These are phyloP conservation scores for Aspergillus eucalypticola DNA, from an alignment of 2,329 filamentous ascomycete species.

Conservation along the genomic window DNA sequence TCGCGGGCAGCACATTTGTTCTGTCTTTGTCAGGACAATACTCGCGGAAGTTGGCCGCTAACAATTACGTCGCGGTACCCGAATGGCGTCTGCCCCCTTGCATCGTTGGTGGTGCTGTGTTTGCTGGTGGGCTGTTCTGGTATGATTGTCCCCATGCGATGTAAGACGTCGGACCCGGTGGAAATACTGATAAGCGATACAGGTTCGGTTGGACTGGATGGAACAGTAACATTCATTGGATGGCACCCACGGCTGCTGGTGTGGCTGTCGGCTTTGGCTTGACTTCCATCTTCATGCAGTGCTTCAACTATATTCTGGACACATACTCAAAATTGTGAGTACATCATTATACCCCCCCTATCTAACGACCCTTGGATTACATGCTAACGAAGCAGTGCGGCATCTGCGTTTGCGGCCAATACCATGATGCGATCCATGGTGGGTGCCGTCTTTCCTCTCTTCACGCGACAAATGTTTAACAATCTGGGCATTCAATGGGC, in stretches of 20 bases:
- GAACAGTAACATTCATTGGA: constrained; percentile 24
- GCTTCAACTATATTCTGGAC: constrained; percentile 26
- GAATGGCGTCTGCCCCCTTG: constrained; percentile 28
- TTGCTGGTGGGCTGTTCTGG: constrained; percentile 28
- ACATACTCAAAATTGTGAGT: constrained; percentile 24
- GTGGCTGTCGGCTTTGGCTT: constrained; percentile 27
- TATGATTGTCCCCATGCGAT: neutral
- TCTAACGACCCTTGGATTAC: too few relatives aligned
- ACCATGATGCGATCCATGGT: constrained; percentile 28
- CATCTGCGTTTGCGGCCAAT: constrained; percentile 25
- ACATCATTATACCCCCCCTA: too few relatives aligned
- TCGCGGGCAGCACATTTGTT: constrained; percentile 20
- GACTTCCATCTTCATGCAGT: constrained; percentile 27
- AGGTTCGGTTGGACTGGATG: constrained; percentile 31
- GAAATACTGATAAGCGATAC: neutral
- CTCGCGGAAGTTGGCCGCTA: constrained; percentile 19
- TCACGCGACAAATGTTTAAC: constrained; percentile 25
- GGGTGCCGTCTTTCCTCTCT: constrained; percentile 23
- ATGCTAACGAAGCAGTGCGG: constrained; percentile 15
- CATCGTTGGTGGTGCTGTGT: constrained; percentile 23
- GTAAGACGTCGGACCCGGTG: neutral
- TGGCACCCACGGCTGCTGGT: constrained; percentile 24
- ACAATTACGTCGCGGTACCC: constrained; percentile 22
- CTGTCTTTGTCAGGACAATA: constrained; percentile 20
- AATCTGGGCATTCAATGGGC: constrained; percentile 27